Conservation (phyloP, 495 filamentous ascomycete species). For the Penicillium mononematosum region DNA sequence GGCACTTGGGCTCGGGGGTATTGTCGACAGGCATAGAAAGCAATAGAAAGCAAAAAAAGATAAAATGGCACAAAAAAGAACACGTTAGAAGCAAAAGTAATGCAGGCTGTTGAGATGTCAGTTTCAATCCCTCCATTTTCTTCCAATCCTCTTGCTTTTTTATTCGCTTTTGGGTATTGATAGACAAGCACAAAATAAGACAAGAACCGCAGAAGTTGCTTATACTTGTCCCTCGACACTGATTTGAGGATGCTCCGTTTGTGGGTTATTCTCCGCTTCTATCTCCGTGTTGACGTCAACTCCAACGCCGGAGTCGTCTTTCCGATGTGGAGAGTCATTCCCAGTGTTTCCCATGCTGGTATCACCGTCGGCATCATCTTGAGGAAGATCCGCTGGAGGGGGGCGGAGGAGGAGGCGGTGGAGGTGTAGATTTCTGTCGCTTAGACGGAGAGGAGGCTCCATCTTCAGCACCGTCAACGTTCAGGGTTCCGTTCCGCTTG, state of each 20-base stretch:
- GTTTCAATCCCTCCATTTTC: neutral
- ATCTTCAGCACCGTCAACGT: constrained; percentile 36
- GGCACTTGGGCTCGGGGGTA: constrained; percentile 8
- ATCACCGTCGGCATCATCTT: constrained; percentile 28
- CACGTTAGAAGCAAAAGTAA: constrained; percentile 16
- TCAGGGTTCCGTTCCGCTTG: constrained; percentile 43
- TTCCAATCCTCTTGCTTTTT: constrained; percentile 1
- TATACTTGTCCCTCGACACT: constrained; percentile 30
- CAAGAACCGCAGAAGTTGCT: neutral
- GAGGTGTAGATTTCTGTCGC: constrained; percentile 41
- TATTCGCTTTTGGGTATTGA: constrained; percentile 14
- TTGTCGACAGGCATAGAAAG: constrained; percentile 12
- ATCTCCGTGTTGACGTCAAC: constrained; percentile 14
- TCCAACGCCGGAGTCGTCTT: constrained; percentile 10
- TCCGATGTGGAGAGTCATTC: constrained; percentile 23
- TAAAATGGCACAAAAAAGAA: constrained; percentile 7
- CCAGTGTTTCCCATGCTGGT: constrained; percentile 22
- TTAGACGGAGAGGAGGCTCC: constrained; percentile 36
- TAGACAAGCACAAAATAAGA: constrained; percentile 3
- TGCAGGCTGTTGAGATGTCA: neutral
- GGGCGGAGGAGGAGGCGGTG: constrained; percentile 34
- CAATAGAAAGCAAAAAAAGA: constrained; percentile 3
- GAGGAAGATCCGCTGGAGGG: constrained; percentile 21
- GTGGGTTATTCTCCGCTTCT: constrained; percentile 13
- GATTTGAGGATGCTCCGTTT: constrained; percentile 19